Percentiles rank a stretch among this genome's conserved stretches.
Conservation (phyloP, 2,329 filamentous ascomycete species). For the Colletotrichum euphorbiae region DNA sequence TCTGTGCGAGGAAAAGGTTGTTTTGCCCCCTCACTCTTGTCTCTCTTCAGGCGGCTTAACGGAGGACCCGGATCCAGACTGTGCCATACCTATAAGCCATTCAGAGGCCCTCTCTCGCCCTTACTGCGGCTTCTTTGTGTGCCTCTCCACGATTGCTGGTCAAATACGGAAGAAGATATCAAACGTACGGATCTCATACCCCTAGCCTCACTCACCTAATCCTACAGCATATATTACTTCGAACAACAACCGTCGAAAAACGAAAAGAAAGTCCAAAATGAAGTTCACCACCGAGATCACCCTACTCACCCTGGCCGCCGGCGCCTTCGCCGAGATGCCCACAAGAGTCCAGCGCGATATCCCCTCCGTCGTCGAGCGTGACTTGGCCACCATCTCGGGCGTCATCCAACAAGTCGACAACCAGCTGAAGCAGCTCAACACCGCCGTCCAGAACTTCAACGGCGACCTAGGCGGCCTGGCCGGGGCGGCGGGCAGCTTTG, state of each 20-base stretch:
- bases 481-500: conserved; percentile 42
- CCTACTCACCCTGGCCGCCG: conserved; percentile 36
- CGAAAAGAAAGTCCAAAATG: conserved; percentile 27
- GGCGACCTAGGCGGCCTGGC: conserved; percentile 41
- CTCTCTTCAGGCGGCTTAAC: not conserved
- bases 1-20: conserved; percentile 37
- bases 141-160: conserved; percentile 22
- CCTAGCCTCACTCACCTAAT: not conserved
- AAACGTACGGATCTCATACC: not conserved
- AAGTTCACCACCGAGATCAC: conserved; percentile 41
- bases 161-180: conserved; percentile 26
- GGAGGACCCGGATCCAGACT: conserved; percentile 13
- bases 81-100: conserved; percentile 37
- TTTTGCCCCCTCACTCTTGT: conserved; percentile 26
- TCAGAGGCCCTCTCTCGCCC: conserved; percentile 1
- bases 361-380: conserved; percentile 35
- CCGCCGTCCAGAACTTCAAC: conserved; percentile 43
- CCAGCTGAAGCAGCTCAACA: conserved; percentile 42
- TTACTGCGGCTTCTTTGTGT: not conserved
- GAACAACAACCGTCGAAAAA: conserved; percentile 3
- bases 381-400: conserved; percentile 36
- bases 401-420: conserved; percentile 40
- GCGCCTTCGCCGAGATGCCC: conserved; percentile 39
- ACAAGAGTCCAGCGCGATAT: conserved; percentile 15
- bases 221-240: not conserved